Percentiles rank a stretch among this genome's conserved stretches.
Conservation (phyloP, 176 grass and related monocot species). For the Juncus effusus region DNA sequence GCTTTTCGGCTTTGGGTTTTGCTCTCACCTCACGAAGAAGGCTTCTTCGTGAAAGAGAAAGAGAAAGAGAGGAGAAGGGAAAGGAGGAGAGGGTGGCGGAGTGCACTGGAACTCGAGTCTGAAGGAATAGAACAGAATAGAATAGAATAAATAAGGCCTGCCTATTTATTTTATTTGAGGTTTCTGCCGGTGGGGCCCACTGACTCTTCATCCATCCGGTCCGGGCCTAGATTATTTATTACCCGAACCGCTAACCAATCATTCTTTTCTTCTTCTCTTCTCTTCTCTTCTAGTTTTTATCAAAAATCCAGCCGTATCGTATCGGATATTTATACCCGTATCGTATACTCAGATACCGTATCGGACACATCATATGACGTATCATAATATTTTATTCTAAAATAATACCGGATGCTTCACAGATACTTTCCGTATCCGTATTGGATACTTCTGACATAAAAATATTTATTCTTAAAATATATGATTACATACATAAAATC, state of each 20-base stretch:
- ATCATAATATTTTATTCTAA: too few relatives aligned
- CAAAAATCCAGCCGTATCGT: too few relatives aligned
- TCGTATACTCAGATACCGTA: too few relatives aligned
- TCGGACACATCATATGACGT: too few relatives aligned
- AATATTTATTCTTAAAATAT: too few relatives aligned
- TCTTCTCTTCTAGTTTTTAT: not conserved
- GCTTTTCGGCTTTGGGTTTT: not conserved
- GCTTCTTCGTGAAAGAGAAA: conserved; percentile 7
- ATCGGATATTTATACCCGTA: too few relatives aligned
- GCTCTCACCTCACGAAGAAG: not conserved
- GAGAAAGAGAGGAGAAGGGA: not conserved
- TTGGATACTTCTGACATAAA: too few relatives aligned
- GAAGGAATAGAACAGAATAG: not conserved
- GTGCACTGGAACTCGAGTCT: not conserved
- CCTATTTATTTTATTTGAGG: conserved; percentile 7
- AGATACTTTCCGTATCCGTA: too few relatives aligned
- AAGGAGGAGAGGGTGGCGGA: not conserved
- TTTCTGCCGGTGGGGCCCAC: conserved; percentile 6
- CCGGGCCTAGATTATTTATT: not conserved
- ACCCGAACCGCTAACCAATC: not conserved
- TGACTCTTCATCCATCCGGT: not conserved
- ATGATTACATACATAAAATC: too few relatives aligned
- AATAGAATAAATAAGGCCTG: not conserved
- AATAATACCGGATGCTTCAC: too few relatives aligned
- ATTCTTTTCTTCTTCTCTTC: too few relatives aligned